Conservation (phyloP, 2,329 filamentous ascomycete species). For the Neofusicoccum sp. region DNA sequence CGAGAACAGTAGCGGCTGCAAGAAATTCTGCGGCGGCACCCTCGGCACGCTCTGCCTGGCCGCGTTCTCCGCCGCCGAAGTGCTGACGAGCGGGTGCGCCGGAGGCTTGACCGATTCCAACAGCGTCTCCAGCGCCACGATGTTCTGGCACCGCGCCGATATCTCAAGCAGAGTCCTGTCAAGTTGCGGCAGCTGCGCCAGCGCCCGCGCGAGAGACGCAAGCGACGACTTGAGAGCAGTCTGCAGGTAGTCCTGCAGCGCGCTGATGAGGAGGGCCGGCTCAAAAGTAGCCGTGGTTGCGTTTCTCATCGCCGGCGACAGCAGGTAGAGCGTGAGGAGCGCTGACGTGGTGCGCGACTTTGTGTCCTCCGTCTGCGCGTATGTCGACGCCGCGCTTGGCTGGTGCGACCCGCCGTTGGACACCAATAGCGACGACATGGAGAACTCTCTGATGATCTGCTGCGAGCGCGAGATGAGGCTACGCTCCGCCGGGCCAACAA, state of each 20-base stretch:
- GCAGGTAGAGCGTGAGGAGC: conserved; percentile 74
- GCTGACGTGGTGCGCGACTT: conserved; percentile 74
- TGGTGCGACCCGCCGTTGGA: conserved; percentile 29
- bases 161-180: conserved; percentile 83
- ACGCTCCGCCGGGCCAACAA: conserved; percentile 73
- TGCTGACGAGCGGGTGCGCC: conserved; percentile 64
- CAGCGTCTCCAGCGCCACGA: conserved; percentile 82
- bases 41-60: conserved; percentile 43
- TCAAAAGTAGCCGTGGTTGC: conserved; percentile 53
- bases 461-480: conserved; percentile 74
- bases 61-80: conserved; percentile 21
- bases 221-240: conserved; percentile 78
- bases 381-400: conserved; percentile 48
- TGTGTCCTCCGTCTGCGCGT: conserved; percentile 70
- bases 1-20: conserved; percentile 72
- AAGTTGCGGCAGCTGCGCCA: conserved; percentile 78
- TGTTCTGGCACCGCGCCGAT: conserved; percentile 82
- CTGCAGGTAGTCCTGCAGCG: conserved; percentile 80
- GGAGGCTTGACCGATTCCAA: conserved; percentile 71
- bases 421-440: conserved; percentile 61
- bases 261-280: conserved; percentile 72
- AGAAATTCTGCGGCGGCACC: conserved; percentile 53
- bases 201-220: conserved; percentile 70
- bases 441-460: conserved; percentile 81
- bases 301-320: conserved; percentile 56